A percentile compares a stretch with the other conserved stretches of the same genome.
phyloP scores from a whole-genome alignment of 2,329 filamentous ascomycete species.

The Zymoseptoria ardabiliae region DNA sequence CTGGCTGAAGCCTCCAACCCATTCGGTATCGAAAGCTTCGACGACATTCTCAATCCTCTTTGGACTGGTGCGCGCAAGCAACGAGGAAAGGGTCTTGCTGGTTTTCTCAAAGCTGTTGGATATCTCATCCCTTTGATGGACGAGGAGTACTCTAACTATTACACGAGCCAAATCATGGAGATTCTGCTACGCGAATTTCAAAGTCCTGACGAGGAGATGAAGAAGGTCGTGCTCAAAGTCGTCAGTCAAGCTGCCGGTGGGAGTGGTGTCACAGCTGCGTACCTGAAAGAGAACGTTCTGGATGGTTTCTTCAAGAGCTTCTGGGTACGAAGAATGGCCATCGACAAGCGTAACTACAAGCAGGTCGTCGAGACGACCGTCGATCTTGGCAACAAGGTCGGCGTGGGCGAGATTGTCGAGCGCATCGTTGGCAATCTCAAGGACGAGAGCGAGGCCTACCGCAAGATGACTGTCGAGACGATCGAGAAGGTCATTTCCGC shows the following conservation, averaged over 20 bases:
- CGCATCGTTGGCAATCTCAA: slow-evolving; percentile 92
- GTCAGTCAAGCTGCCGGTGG: slow-evolving; percentile 92
- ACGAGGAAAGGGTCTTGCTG: slow-evolving; percentile 88
- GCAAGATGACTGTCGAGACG: slow-evolving; percentile 98
- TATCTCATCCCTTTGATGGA: slow-evolving; percentile 99
- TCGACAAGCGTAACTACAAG: slow-evolving; percentile 95
- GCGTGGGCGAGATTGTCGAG: slow-evolving; percentile 88
- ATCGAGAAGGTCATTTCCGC: slow-evolving; percentile 94
- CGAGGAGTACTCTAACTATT: slow-evolving; percentile 98
- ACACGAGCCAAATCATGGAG: slow-evolving; percentile 98
- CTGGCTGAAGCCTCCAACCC: slow-evolving; percentile 93
- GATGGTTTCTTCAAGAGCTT: slow-evolving; percentile 98
- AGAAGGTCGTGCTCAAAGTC: slow-evolving; percentile 97
- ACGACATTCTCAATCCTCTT: slow-evolving; percentile 91
- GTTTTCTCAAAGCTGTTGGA: slow-evolving; percentile 93
- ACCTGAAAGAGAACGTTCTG: slow-evolving; percentile 90
- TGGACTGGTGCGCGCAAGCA: slow-evolving; percentile 97
- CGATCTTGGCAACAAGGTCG: slow-evolving; percentile 95
- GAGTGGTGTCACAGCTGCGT: slow-evolving; percentile 87
- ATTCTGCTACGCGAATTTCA: slow-evolving; percentile 93
- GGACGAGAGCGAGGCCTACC: slow-evolving; percentile 94
- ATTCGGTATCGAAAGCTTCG: slow-evolving; percentile 98
- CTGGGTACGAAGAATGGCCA: slow-evolving; percentile 93
- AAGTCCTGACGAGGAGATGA: slow-evolving; percentile 98
- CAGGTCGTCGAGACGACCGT: slow-evolving; percentile 98